phyloP scores from a whole-genome alignment of 371 early-diverging fungal species.

The Circinella umbellata region DNA sequence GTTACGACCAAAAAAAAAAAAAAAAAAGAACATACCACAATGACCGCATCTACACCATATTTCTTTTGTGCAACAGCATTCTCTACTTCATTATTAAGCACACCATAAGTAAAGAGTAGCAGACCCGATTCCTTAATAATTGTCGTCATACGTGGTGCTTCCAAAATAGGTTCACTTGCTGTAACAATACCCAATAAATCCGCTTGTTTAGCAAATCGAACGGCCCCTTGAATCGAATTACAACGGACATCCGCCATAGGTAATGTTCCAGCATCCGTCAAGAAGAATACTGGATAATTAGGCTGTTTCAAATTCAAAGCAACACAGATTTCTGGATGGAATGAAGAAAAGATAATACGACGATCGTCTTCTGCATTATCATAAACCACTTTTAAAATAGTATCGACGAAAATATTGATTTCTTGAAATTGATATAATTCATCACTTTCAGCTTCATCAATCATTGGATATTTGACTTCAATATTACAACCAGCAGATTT shows the following conservation, averaged over 20 bases:
- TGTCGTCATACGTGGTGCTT: constrained; percentile 77
- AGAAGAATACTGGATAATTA: constrained; percentile 88
- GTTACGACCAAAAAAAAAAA: not conserved
- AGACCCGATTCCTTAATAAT: constrained; percentile 77
- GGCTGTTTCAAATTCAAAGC: constrained; percentile 84
- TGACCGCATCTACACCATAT: constrained; percentile 84
- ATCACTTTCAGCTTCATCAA: constrained; percentile 84
- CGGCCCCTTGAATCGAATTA: constrained; percentile 84
- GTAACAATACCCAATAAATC: constrained; percentile 87
- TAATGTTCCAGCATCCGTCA: constrained; percentile 86
- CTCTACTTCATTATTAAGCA: constrained; percentile 77
- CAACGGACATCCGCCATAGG: constrained; percentile 82
- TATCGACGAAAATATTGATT: constrained; percentile 87
- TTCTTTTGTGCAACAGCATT: constrained; percentile 75
- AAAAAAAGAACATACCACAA: constrained; percentile 58
- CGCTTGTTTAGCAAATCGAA: constrained; percentile 79
- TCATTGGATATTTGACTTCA: constrained; percentile 96
- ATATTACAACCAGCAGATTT: constrained; percentile 88
- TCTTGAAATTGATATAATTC: constrained; percentile 70
- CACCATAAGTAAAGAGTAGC: constrained; percentile 88
- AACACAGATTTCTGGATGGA: constrained; percentile 91
- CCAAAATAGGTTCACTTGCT: constrained; percentile 75
- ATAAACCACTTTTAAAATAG: constrained; percentile 80
- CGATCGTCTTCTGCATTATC: constrained; percentile 70
- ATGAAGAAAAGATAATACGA: constrained; percentile 91